Conservation (phyloP, 768 basidiomycete species). For the Pisolithus sp. region DNA sequence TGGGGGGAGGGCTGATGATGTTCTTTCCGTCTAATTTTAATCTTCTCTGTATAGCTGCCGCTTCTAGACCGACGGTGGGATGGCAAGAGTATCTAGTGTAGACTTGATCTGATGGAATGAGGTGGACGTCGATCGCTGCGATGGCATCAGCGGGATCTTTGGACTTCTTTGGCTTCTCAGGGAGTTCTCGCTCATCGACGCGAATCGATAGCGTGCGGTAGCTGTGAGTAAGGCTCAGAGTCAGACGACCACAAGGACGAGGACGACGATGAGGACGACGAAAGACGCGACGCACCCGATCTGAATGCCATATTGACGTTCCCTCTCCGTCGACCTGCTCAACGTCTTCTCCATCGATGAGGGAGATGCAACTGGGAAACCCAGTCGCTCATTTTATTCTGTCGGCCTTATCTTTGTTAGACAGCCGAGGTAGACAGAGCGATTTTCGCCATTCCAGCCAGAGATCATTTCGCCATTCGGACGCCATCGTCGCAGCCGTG, state of each 20-base stretch:
- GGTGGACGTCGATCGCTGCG: conserved; percentile 44
- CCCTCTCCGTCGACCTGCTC: background rate
- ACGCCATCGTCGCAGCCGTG: too few relatives aligned
- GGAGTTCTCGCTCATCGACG: conserved; percentile 26
- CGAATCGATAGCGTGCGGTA: conserved; percentile 44
- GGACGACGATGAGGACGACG: too few relatives aligned
- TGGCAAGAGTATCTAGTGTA: conserved; percentile 39
- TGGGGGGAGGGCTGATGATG: conserved; percentile 42
- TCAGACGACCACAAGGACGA: background rate
- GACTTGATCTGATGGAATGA: conserved; percentile 34
- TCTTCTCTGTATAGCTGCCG: conserved; percentile 35
- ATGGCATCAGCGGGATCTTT: conserved; percentile 34
- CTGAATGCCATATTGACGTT: conserved; percentile 24
- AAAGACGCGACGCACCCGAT: conserved; percentile 11
- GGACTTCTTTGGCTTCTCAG: conserved; percentile 12
- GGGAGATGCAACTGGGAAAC: too few relatives aligned
- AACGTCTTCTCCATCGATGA: too few relatives aligned
- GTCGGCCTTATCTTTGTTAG: too few relatives aligned
- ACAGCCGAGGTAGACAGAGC: too few relatives aligned
- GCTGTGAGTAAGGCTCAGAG: conserved; percentile 8
- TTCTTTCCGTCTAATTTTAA: conserved; percentile 37
- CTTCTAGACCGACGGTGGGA: conserved; percentile 42
- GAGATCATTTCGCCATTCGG: too few relatives aligned
- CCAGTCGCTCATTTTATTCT: too few relatives aligned
- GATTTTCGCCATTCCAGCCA: too few relatives aligned